These are phyloP conservation scores for Neobulgaria alba DNA, from an alignment of 2,329 filamentous ascomycete genomes.

Conservation along the genomic window DNA sequence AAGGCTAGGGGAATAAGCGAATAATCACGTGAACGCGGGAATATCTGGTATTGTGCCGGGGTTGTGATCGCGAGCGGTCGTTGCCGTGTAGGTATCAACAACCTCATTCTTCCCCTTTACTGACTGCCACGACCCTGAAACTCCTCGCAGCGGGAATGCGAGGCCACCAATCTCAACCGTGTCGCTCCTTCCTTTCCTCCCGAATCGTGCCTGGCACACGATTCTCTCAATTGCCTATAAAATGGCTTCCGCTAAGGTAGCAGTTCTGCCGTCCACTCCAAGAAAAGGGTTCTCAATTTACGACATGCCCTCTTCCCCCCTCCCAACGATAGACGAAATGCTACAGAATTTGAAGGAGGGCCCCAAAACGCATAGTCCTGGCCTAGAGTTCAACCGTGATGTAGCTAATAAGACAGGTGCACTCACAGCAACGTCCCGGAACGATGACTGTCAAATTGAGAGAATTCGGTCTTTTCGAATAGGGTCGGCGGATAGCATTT, in stretches of 20 bases:
- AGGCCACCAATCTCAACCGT: too few species aligned
- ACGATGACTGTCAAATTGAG: too few species aligned
- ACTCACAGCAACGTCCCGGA: too few species aligned
- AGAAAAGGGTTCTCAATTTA: constrained; percentile 11
- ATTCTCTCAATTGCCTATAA: background rate
- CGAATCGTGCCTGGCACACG: background rate
- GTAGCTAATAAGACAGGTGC: too few species aligned
- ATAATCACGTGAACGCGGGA: background rate
- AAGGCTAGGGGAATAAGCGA: constrained; percentile 5
- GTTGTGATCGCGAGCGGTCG: background rate
- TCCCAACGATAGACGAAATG: constrained; percentile 43
- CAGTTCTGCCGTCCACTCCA: constrained; percentile 23
- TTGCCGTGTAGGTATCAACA: too few species aligned
- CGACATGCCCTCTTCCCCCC: constrained; percentile 26
- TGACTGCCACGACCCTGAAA: too few species aligned
- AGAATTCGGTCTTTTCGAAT: too few species aligned
- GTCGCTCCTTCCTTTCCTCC: background rate
- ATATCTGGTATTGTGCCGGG: background rate
- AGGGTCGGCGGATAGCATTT: too few species aligned
- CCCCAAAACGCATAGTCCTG: too few species aligned
- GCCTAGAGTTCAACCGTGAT: too few species aligned
- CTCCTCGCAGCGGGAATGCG: too few species aligned
- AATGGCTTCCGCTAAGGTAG: constrained; percentile 1
- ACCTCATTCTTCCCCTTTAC: too few species aligned
- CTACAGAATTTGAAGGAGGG: constrained; percentile 32